phyloP scores from a whole-genome alignment of 805 yeast species.

The Danielia oregonensis region DNA sequence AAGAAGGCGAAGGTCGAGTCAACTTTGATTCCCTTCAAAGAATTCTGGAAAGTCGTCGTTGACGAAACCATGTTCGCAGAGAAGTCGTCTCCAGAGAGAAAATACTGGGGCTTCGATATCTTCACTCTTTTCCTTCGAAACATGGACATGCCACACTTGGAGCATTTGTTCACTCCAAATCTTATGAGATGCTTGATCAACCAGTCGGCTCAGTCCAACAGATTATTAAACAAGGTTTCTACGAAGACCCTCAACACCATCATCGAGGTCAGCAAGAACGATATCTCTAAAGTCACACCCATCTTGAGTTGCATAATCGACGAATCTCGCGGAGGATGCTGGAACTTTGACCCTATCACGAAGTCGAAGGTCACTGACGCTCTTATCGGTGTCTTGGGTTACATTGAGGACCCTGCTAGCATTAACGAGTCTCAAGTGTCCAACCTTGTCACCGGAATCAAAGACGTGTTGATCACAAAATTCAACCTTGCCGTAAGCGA shows the following conservation, averaged over 20 bases:
- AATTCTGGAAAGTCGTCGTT: constrained; percentile 76
- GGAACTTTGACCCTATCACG: constrained; percentile 74
- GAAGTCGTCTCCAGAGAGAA: constrained; percentile 79
- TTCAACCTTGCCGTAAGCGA: constrained; percentile 21
- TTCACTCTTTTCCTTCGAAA: constrained; percentile 45
- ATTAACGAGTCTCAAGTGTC: constrained; percentile 11
- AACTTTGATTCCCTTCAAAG: constrained; percentile 35
- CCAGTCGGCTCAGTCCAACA: constrained; percentile 64
- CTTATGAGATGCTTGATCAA: constrained; percentile 70
- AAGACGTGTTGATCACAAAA: constrained; percentile 20
- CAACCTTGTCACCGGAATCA: constrained; percentile 17
- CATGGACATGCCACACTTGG: constrained; percentile 17
- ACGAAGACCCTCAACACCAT: constrained; percentile 46
- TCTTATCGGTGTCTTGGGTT: constrained; percentile 24
- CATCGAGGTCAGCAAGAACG: constrained; percentile 30
- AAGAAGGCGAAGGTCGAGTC: constrained; percentile 11
- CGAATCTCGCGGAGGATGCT: constrained; percentile 44
- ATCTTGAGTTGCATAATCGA: constrained; percentile 24
- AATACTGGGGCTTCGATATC: constrained; percentile 80
- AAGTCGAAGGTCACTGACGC: constrained; percentile 62
- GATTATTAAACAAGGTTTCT: constrained; percentile 67
- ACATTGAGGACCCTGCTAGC: constrained; percentile 11
- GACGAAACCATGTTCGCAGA: constrained; percentile 79
- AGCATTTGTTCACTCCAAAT: constrained; percentile 53
- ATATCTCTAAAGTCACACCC: constrained; percentile 38